Percentiles rank a stretch among this genome's conserved stretches.
phyloP scores from a whole-genome alignment of 2,329 filamentous ascomycete species.

The Ambrosiella beaveri region DNA sequence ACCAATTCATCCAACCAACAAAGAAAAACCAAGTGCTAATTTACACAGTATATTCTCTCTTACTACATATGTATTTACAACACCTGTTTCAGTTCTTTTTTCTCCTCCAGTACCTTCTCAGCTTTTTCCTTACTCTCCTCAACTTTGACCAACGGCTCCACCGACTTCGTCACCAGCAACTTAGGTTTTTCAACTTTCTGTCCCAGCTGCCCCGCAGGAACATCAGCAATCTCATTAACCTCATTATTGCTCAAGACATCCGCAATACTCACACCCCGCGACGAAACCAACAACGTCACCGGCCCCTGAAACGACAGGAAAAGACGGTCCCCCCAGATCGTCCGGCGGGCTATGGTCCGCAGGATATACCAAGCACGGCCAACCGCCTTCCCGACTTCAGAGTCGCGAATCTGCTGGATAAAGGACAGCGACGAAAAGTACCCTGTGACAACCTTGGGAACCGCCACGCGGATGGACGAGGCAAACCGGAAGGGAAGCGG shows the following conservation, averaged over 20 bases:
- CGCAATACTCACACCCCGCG: conserved; percentile 59
- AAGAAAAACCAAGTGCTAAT: conserved; percentile 28
- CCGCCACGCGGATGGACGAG: conserved; percentile 56
- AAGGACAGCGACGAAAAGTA: conserved; percentile 56
- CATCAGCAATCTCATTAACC: conserved; percentile 77
- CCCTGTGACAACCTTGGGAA: conserved; percentile 48
- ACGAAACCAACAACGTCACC: conserved; percentile 71
- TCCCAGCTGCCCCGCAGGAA: conserved; percentile 53
- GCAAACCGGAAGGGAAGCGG: conserved; percentile 74
- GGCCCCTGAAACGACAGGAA: conserved; percentile 86
- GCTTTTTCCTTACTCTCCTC: conserved; percentile 44
- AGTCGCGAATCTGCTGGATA: conserved; percentile 53
- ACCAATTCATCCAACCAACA: background rate
- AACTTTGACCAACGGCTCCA: conserved; percentile 38
- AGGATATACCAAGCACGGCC: conserved; percentile 48
- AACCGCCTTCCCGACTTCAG: conserved; percentile 53
- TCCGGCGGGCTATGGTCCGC: conserved; percentile 60
- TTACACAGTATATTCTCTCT: conserved; percentile 1
- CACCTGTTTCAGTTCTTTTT: conserved; percentile 40
- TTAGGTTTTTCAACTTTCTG: conserved; percentile 31
- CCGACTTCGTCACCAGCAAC: conserved; percentile 27
- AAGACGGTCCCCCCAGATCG: conserved; percentile 84
- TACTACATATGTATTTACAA: conserved; percentile 21
- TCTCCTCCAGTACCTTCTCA: conserved; percentile 47
- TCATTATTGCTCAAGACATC: conserved; percentile 65